phyloP scores from a whole-genome alignment of 2,329 filamentous ascomycete species.

The Trichoderma oligosporum region DNA sequence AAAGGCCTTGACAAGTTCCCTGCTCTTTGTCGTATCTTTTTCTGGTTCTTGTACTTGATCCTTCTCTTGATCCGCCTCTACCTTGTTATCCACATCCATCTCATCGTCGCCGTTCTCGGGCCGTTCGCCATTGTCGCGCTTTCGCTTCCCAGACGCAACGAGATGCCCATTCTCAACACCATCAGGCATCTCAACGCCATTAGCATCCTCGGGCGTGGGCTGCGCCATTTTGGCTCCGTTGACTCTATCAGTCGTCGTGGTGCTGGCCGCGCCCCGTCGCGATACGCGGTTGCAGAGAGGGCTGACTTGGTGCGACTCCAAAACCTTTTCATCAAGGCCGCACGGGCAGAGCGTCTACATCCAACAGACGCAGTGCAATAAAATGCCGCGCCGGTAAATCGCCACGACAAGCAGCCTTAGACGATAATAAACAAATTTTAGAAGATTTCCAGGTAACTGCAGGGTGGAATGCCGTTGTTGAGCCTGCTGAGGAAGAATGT shows the following conservation, averaged over 20 bases:
- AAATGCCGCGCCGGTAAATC: constrained; percentile 25
- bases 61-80: neutral
- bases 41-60: neutral
- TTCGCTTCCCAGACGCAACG: constrained; percentile 50
- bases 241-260: constrained; percentile 24
- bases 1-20: constrained; percentile 38
- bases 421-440: constrained; percentile 22
- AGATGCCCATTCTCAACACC: constrained; percentile 31
- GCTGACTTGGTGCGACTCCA: constrained; percentile 41
- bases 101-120: constrained; percentile 30
- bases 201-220: constrained; percentile 37
- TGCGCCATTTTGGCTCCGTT: constrained; percentile 40
- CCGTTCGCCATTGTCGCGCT: constrained; percentile 52
- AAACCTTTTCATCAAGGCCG: constrained; percentile 37
- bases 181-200: constrained; percentile 40
- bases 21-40: constrained; percentile 23
- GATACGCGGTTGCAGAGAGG: constrained; percentile 39
- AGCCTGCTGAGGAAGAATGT: constrained; percentile 37
- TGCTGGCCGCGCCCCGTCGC: constrained; percentile 38
- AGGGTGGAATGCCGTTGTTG: constrained; percentile 30
- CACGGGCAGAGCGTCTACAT: constrained; percentile 32
- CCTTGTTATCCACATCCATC: constrained; percentile 24
- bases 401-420: constrained; percentile 19
- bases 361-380: constrained; percentile 33
- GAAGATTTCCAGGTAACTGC: constrained; percentile 25